These are phyloP conservation scores for Russula emetica DNA, from an alignment of 768 basidiomycete genomes.

Conservation along the genomic window DNA sequence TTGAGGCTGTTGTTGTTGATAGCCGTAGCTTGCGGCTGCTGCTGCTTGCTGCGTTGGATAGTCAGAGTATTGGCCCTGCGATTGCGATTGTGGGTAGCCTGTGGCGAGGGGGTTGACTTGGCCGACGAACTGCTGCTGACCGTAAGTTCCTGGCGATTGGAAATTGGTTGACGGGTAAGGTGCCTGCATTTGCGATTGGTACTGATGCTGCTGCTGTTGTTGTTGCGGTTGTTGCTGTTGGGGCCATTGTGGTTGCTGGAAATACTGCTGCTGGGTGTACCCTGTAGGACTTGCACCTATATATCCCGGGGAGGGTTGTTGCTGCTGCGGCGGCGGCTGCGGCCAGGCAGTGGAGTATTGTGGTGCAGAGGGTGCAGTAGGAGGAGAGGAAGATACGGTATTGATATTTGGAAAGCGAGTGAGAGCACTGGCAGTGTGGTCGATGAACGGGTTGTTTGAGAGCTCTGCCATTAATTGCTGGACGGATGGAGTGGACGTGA, in stretches of 20 bases:
- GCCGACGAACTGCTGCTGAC: slow-evolving; percentile 25
- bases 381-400: slow-evolving; percentile 25
- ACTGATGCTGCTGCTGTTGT: slow-evolving; percentile 23
- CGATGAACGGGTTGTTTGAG: slow-evolving; percentile 68
- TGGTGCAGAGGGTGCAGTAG: slow-evolving; percentile 23
- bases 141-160: slow-evolving; percentile 13
- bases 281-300: slow-evolving; percentile 25
- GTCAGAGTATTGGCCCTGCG: slow-evolving; percentile 32
- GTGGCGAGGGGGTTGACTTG: slow-evolving; percentile 25
- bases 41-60: slow-evolving; percentile 30
- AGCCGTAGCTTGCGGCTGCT: slow-evolving; percentile 2
- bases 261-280: slow-evolving; percentile 28
- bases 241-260: slow-evolving; percentile 11
- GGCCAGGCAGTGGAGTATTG: slow-evolving; percentile 40
- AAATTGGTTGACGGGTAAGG: slow-evolving; percentile 16
- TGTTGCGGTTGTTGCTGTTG: slow-evolving; percentile 20
- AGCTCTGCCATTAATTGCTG: slow-evolving; percentile 37
- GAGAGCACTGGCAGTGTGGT: slow-evolving; percentile 41
- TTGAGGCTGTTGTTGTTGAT: slow-evolving; percentile 25
- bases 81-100: slow-evolving; percentile 29
- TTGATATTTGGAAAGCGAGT: slow-evolving; percentile 63
- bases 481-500: no score
- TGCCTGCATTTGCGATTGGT: slow-evolving; percentile 25
- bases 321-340: slow-evolving; percentile 33
- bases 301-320: slow-evolving; percentile 11